Conservation (phyloP, 73 alveolate genomes). For the Paramecium sonneborni region DNA sequence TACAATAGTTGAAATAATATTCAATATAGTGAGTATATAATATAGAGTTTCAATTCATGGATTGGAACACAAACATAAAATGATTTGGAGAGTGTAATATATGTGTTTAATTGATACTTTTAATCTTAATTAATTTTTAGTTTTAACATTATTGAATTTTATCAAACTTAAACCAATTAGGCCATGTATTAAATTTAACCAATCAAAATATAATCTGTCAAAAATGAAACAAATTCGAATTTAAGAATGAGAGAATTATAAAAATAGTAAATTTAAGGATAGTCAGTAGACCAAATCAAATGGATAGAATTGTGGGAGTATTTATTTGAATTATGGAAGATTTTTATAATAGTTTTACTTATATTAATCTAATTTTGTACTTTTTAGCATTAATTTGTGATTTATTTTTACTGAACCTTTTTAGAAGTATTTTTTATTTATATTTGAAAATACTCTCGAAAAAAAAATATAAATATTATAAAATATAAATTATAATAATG, state of each 20-base stretch:
- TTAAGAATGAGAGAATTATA: background rate
- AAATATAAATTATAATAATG: background rate
- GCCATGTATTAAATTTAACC: background rate
- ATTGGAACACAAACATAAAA: background rate
- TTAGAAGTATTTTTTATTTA: background rate
- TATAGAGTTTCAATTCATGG: background rate
- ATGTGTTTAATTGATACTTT: background rate
- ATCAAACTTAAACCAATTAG: background rate
- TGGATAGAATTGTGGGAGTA: background rate
- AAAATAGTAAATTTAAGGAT: background rate
- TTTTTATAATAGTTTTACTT: background rate
- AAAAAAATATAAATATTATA: background rate
- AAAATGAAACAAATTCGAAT: background rate
- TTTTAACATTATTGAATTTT: background rate
- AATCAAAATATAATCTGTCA: background rate
- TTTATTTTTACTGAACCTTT: background rate
- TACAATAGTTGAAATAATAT: background rate
- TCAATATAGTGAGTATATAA: background rate
- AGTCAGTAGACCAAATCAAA: background rate
- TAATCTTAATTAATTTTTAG: background rate
- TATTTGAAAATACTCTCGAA: background rate
- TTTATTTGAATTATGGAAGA: background rate
- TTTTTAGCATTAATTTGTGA: background rate
- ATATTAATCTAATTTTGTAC: background rate
- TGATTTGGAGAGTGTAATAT: background rate